Base-by-base conservation (phyloP, 2,329 filamentous ascomycete genomes). In the Paramyrothecium sp. region DNA sequence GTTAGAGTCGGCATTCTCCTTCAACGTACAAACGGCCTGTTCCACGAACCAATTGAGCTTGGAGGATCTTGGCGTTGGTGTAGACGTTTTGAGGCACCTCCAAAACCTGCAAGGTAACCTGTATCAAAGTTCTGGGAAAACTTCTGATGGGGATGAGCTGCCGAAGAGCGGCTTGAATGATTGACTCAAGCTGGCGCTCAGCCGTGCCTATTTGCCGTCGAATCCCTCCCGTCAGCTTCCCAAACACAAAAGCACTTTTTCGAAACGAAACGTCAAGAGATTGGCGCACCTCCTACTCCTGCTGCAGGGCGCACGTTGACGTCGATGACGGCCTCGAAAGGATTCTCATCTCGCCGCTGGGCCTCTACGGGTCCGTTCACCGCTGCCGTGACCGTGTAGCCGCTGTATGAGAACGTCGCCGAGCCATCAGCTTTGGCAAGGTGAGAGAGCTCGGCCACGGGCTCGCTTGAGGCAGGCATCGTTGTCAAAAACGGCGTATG, bases 321-420 rank as follows among this genome's bases (percentile, higher is more conserved):
- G 74, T 98, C 95, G 63, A 99, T 81, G 53, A 89, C 86, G 26
- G 94, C 92, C 77, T 97, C 92, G 73, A 96, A 93, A 8, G 95
- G 90, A 63, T 95, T 86, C 73, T 98, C 92, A 70, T 99, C 94
- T 67, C 91, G 87, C 67, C 93, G 86, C 65, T 88, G 87, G 17
- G 94, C 91, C 77, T 99, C 95, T 64, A 98, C 86, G 17, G 95
- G 95, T 0, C 94, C 95, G 74, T 97, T 98, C 63, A 96, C 92
- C 16, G 91, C 89, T 56, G 89, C 90, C 55, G 96, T 85, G 62
- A 98, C 84, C 49, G 88, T 89, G 74, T 92, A 96, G 52, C 92
- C 90, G 57, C 85, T 81, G 65, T 88, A 82, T 2, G 89, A 86
- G 71, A 91, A 92, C 11, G 86, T 89, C 12, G 90, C 90, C 51